Conservation (phyloP, 257 asterid genomes). For the Plectranthus barbatus region DNA sequence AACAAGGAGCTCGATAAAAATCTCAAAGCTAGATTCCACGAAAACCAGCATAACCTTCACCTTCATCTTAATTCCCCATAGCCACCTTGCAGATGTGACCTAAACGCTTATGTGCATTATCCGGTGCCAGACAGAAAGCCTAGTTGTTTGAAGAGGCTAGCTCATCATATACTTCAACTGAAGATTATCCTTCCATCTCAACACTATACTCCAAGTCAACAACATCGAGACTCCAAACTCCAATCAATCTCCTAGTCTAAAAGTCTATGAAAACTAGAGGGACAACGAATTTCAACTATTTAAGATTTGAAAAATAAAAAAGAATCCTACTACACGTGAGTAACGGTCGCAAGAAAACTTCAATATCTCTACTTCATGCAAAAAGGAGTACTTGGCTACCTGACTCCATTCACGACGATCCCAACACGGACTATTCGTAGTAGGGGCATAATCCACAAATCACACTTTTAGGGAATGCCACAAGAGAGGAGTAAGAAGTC, state of each 20-base stretch:
- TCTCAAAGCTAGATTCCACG: neutral
- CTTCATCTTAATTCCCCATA: neutral
- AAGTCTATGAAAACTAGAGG: neutral
- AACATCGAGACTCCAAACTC: neutral
- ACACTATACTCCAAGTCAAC: neutral
- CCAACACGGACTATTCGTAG: too few species aligned
- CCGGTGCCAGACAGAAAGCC: neutral
- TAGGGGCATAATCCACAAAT: too few species aligned
- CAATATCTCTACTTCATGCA: neutral
- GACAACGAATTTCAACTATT: neutral
- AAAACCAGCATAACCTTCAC: neutral
- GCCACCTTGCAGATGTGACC: slow-evolving; percentile 6
- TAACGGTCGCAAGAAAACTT: neutral
- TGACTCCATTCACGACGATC: too few species aligned
- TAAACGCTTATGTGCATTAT: neutral
- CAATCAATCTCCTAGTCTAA: neutral
- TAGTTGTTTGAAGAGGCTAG: neutral
- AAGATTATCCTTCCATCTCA: neutral
- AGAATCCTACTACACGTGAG: neutral
- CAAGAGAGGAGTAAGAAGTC: neutral
- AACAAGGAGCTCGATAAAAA: neutral
- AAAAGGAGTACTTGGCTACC: neutral
- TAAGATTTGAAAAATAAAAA: neutral
- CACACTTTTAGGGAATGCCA: neutral
- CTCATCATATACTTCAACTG: neutral